phyloP scores from a whole-genome alignment of 768 basidiomycete species.

The Gloeopeniophorella convolvens region DNA sequence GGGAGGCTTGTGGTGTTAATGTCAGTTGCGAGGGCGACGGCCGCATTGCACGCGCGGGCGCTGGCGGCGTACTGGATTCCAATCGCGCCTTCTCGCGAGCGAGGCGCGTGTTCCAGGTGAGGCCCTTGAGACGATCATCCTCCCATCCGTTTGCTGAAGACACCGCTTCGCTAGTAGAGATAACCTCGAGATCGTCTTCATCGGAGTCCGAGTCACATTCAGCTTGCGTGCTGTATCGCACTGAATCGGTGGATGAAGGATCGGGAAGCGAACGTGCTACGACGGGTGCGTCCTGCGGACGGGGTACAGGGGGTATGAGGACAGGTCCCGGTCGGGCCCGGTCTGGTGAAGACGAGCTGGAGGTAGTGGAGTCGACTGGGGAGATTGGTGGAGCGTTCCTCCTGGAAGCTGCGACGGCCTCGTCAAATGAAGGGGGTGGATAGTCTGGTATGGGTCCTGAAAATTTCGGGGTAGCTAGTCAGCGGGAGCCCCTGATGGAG shows the following conservation, averaged over 20 bases:
- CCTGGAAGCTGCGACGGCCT: constrained; percentile 37
- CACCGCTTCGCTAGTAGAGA: constrained; percentile 17
- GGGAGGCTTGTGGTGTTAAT: constrained; percentile 2
- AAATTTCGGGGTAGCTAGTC: constrained; percentile 2
- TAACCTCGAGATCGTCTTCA: constrained; percentile 17
- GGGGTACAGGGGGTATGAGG: constrained; percentile 18
- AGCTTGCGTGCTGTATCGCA: constrained; percentile 21
- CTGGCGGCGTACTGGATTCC: background rate
- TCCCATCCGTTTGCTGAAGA: constrained; percentile 11
- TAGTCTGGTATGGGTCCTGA: constrained; percentile 44
- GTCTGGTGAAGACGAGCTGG: constrained; percentile 12
- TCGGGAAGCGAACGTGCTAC: constrained; percentile 4
- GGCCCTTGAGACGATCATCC: constrained; percentile 4
- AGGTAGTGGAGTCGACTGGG: constrained; percentile 7
- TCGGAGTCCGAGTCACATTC: constrained; percentile 21
- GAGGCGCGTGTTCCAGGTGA: background rate
- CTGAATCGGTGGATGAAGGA: constrained; percentile 2
- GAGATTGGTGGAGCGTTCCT: constrained; percentile 11
- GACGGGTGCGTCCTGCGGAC: constrained; percentile 12
- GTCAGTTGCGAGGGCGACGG: constrained; percentile 19
- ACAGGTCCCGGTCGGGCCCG: constrained; percentile 13
- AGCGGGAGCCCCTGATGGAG: background rate
- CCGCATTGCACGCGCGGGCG: constrained; percentile 4
- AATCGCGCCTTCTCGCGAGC: background rate
- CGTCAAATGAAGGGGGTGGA: constrained; percentile 71